These are phyloP conservation scores for Leptographium flavum DNA, from an alignment of 2,329 filamentous ascomycete genomes.

Conservation along the genomic window DNA sequence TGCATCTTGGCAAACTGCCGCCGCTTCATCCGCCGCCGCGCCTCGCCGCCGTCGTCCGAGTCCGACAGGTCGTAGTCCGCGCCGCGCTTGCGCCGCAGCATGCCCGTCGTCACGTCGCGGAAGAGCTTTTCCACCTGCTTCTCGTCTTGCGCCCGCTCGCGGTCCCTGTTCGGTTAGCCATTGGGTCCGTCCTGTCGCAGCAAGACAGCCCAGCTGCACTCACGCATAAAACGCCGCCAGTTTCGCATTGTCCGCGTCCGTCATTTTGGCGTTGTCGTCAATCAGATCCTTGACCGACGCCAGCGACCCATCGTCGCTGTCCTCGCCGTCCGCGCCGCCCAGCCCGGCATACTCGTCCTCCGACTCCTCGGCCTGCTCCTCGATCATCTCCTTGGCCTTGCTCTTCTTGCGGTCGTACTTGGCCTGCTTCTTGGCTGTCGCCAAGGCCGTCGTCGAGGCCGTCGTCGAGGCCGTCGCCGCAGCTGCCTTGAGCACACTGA, in stretches of 20 bases:
- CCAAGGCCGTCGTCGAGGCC: too few relatives aligned
- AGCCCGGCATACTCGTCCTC: constrained; percentile 96
- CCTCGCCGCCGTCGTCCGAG: constrained; percentile 75
- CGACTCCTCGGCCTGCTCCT: constrained; percentile 92
- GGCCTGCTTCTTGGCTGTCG: constrained; percentile 22
- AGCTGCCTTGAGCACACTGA: constrained; percentile 19
- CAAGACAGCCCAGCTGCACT: constrained; percentile 23
- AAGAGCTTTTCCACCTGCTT: constrained; percentile 82
- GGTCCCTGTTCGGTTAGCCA: constrained; percentile 41
- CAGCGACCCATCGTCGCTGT: constrained; percentile 61
- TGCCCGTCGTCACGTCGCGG: constrained; percentile 83
- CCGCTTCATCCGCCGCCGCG: constrained; percentile 65
- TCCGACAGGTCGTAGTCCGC: constrained; percentile 77
- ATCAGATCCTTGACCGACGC: constrained; percentile 73
- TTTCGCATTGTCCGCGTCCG: constrained; percentile 65
- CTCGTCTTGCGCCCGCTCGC: constrained; percentile 67
- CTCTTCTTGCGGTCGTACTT: constrained; percentile 68
- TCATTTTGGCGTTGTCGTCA: constrained; percentile 61
- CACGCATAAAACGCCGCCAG: constrained; percentile 82
- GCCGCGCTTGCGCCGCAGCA: constrained; percentile 69
- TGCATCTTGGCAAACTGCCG: constrained; percentile 85
- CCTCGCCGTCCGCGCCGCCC: constrained; percentile 79
- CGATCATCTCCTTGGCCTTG: constrained; percentile 71
- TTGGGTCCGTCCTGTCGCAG: too few relatives aligned
- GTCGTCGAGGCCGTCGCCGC: too few relatives aligned